Evolutionary conservation across 2,329 filamentous ascomycete genomes (phyloP).

Genomic region (Trichoderma cornu-damae): DNA sequence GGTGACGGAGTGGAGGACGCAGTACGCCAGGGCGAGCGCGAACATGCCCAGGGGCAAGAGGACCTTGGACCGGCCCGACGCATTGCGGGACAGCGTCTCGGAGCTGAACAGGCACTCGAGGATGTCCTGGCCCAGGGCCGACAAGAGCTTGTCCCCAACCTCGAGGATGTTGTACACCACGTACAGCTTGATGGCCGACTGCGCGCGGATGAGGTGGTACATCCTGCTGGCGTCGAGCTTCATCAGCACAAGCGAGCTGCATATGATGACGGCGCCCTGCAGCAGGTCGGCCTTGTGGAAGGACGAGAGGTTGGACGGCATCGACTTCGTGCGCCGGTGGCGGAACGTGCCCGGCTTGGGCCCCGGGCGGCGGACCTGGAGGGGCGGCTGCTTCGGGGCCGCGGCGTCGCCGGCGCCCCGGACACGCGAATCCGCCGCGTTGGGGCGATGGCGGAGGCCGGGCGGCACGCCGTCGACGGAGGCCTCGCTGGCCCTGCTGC

Average conservation of each 20-base stretch:
- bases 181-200: conserved; percentile 96
- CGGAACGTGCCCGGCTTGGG: conserved; percentile 37
- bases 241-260: conserved; percentile 80
- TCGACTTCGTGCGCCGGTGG: conserved; percentile 75
- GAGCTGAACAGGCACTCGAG: conserved; percentile 92
- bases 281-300: conserved; percentile 94
- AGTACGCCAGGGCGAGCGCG: conserved; percentile 77
- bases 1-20: conserved; percentile 77
- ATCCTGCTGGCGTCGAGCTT: conserved; percentile 91
- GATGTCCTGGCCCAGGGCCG: conserved; percentile 90
- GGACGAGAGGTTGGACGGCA: conserved; percentile 75
- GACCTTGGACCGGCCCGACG: conserved; percentile 85
- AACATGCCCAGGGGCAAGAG: conserved; percentile 89
- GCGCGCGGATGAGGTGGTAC: conserved; percentile 95
- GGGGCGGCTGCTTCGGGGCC: conserved; percentile 18
- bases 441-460: neutral
- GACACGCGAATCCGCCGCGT: conserved; percentile 9
- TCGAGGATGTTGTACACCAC: conserved; percentile 98
- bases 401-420: conserved; percentile 5
- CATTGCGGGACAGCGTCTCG: conserved; percentile 83
- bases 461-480: conserved; percentile 22
- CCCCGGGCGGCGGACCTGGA: conserved; percentile 25
- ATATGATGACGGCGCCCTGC: conserved; percentile 81
- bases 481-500: conserved; percentile 33
- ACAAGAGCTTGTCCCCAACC: conserved; percentile 82